These are phyloP conservation scores for Coniferiporia weirii DNA, from an alignment of 1,284 basidiomycete species.

Conservation along the genomic window DNA sequence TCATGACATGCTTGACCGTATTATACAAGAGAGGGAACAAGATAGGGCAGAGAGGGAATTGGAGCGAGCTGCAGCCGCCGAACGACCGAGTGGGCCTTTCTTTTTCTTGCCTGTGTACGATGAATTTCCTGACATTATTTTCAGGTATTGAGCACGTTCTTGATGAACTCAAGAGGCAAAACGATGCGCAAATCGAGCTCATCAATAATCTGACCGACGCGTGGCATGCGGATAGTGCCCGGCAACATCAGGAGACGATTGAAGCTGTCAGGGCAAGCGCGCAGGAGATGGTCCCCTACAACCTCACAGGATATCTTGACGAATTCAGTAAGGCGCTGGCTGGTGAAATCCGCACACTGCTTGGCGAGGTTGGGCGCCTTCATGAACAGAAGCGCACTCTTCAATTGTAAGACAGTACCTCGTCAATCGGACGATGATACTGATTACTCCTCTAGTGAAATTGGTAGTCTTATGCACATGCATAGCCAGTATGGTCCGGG, in stretches of 20 bases:
- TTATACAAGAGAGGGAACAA: slow-evolving; percentile 48
- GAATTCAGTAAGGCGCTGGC: slow-evolving; percentile 77
- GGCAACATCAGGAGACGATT: slow-evolving; percentile 59
- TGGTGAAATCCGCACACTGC: slow-evolving; percentile 69
- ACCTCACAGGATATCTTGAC: slow-evolving; percentile 72
- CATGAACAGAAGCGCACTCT: slow-evolving; percentile 66
- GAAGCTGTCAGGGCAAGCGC: slow-evolving; percentile 59
- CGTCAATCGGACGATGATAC: neutral
- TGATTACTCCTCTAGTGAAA: slow-evolving; percentile 43
- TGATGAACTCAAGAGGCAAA: slow-evolving; percentile 47
- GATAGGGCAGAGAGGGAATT: slow-evolving; percentile 48
- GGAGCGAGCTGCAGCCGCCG: slow-evolving; percentile 40
- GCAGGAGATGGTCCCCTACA: slow-evolving; percentile 67
- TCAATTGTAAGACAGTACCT: slow-evolving; percentile 46
- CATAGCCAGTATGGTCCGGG: slow-evolving; percentile 69
- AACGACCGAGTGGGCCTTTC: slow-evolving; percentile 40
- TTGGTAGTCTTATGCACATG: slow-evolving; percentile 59
- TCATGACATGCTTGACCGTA: slow-evolving; percentile 49
- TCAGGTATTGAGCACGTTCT: slow-evolving; percentile 49
- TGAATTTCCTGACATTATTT: slow-evolving; percentile 5
- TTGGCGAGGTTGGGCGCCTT: slow-evolving; percentile 71
- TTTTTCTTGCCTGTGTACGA: neutral
- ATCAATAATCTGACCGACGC: slow-evolving; percentile 30
- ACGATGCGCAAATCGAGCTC: slow-evolving; percentile 28
- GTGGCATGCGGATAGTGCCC: slow-evolving; percentile 56